Evolutionary conservation across 805 yeast genomes (phyloP), one percentile per base, ranked within the genome.

Genomic region (Candida berthetii): DNA sequence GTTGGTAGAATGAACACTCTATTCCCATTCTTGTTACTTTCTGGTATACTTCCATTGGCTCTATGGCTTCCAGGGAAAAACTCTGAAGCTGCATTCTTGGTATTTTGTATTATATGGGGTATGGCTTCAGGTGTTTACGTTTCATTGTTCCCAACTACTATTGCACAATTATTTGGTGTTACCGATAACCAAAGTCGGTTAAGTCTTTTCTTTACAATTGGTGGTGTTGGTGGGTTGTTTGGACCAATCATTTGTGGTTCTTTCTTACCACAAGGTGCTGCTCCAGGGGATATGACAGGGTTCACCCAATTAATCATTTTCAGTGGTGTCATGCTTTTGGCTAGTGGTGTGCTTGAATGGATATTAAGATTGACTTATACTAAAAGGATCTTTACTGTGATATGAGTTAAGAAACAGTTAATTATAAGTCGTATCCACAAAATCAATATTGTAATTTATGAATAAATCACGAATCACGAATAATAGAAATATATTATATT

Each of bases 1-100:
- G 42, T 66, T 25, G 84, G 84, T 2, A 61, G 78, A 25, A 50
- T 65, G 41, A 77, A 76, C 33, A 54, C 58, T 6, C 43, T 64
- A 39, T 42, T 63, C 13, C 64, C 68, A 1, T 52, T 54, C 33
- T 46, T 55, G 7, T 7, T 53, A n/a, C 17, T 54, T 18, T 42
- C 65, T 5, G 55, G 61, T 16, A 45, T 66, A 8, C 40, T 62
- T n/a, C 53, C 49, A 8, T 53, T 62, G 40, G 58, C 57, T 27
- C 35, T 55, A 3, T 67, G 71, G 71, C 46, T 65, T 20, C 7
- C 35, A 29, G 53, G 55, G 11, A 59, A 62, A n/a, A 42, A 38
- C 20, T 39, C 45, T 11, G 42, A 47, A 25, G 45, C 48, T 17
- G 35, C 48, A 17, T 36, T 53, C 31, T 27, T 56, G 14, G 46